Evolutionary conservation across 352 stramenopile genomes (phyloP).

Genomic region (Phytophthora gonapodyides): DNA sequence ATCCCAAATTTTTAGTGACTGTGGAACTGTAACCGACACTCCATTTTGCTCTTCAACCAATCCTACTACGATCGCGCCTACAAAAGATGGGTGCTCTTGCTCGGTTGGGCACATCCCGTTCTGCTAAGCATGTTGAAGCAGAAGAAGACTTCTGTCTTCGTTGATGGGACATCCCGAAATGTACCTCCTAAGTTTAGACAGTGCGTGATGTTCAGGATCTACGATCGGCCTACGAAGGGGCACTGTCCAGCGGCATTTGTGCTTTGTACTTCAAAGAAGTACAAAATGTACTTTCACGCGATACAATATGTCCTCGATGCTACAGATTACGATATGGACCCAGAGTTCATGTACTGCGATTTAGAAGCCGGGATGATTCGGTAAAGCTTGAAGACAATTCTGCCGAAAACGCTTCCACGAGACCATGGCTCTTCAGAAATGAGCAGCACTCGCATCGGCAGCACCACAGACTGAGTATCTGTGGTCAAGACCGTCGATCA

Average conservation of each 20-base stretch:
- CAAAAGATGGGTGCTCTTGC: neutral
- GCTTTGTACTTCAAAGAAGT: conserved; percentile 8
- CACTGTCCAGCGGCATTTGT: conserved; percentile 7
- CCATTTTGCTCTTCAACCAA: neutral
- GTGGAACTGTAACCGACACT: neutral
- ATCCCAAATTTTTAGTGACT: neutral
- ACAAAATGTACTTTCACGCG: conserved; percentile 7
- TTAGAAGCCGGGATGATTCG: conserved; percentile 13
- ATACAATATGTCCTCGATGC: neutral
- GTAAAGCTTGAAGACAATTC: too few species aligned
- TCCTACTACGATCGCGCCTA: neutral
- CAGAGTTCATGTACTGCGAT: conserved; percentile 8
- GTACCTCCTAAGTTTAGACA: conserved; percentile 4
- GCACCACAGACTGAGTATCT: too few species aligned
- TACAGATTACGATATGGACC: conserved; percentile 8
- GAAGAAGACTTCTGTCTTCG: conserved; percentile 1
- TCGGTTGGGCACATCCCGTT: neutral
- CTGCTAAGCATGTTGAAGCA: conserved; percentile 3
- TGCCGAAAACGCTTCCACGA: too few species aligned
- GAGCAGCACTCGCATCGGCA: too few species aligned
- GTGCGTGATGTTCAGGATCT: conserved; percentile 2
- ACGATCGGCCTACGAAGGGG: neutral
- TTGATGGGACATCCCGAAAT: conserved; percentile 9
- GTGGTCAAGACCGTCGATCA: too few species aligned
- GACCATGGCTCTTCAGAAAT: too few species aligned